Base-by-base conservation (phyloP, 306 rosid species). In the Casuarina equisetifolia region DNA sequence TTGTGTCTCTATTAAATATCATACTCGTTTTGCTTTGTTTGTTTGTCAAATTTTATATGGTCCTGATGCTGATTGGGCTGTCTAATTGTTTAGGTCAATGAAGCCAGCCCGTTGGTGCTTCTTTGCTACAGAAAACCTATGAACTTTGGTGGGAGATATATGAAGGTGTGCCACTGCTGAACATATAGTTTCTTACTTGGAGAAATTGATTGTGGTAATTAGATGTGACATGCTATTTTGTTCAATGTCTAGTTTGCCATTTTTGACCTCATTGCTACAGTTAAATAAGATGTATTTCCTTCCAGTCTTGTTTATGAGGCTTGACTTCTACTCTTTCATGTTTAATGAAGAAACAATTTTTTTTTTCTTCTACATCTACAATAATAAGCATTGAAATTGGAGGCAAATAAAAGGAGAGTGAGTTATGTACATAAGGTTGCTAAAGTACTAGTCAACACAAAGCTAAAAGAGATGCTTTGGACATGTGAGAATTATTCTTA, bases 101-200 rank as follows among this genome's bases (percentile, higher is more conserved):
- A 86, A 73, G 92, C 96, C 44, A 90, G 91, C 69, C 89, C 69
- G 61, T 85, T 91, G 82, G 86, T 85, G 69, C 66, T 80, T 82
- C 46, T 17, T 49, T 89, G 89, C 86, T 79, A 70, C 76, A 76
- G 92, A 67, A 82, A 85, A 6, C 91, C 89, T 48, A 73, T 90
- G 72, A 91, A 79, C 84, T 74, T 94, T 82, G 92, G 91, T 83
- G 98, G 98, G 82, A 85, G 98, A 88, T 94, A 92, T 83, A 84
- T 90, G 57, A 92, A 90, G 93, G 98, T 92, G 80, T 69, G 49
- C 75, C 15, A 43, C 12, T 62, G 9, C 13, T 38, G 2, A 4
- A 62, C 35, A 36, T 20, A 13, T 53, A 13, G 8, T 57, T 57
- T 57, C 63, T 20, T 36, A 9, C 36, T 52, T 11, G 35, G 69